A percentile compares a stretch with the other conserved stretches of the same genome.
These are phyloP conservation scores for Picochlorum sp. DNA, from an alignment of 139 green algal species.

Conservation along the genomic window DNA sequence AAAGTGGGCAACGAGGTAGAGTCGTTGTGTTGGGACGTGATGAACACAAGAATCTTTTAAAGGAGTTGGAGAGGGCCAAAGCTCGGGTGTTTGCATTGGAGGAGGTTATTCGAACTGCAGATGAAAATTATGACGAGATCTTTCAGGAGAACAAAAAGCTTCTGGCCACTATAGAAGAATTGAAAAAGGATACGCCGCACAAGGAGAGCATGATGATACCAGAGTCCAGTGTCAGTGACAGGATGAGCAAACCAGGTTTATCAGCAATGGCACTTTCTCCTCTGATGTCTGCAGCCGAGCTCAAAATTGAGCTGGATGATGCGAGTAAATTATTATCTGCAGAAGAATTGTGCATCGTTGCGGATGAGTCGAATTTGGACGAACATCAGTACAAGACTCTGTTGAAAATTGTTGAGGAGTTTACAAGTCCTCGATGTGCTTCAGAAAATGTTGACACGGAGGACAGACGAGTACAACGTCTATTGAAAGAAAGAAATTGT, in stretches of 20 bases:
- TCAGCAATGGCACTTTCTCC: neutral
- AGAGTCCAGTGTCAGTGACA: neutral
- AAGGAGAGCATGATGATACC: neutral
- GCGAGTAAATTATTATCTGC: neutral
- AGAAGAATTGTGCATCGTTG: conserved; percentile 4
- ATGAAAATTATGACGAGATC: neutral
- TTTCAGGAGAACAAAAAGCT: neutral
- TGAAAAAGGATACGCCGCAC: neutral
- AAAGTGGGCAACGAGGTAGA: neutral
- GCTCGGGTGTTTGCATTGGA: conserved; percentile 5
- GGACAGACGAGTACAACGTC: neutral
- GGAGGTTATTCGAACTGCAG: neutral
- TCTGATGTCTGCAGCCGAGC: neutral
- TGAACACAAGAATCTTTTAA: neutral
- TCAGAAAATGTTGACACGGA: neutral
- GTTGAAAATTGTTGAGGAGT: neutral
- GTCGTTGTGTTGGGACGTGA: neutral
- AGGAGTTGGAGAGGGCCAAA: neutral
- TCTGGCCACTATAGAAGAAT: neutral
- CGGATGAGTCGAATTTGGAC: conserved; percentile 7
- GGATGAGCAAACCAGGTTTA: neutral
- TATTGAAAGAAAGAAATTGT: neutral
- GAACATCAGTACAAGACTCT: neutral
- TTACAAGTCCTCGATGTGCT: neutral
- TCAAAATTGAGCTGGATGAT: neutral